These are phyloP conservation scores for Trichoderma semiorbis DNA, from an alignment of 2,329 filamentous ascomycete genomes.

Conservation along the genomic window DNA sequence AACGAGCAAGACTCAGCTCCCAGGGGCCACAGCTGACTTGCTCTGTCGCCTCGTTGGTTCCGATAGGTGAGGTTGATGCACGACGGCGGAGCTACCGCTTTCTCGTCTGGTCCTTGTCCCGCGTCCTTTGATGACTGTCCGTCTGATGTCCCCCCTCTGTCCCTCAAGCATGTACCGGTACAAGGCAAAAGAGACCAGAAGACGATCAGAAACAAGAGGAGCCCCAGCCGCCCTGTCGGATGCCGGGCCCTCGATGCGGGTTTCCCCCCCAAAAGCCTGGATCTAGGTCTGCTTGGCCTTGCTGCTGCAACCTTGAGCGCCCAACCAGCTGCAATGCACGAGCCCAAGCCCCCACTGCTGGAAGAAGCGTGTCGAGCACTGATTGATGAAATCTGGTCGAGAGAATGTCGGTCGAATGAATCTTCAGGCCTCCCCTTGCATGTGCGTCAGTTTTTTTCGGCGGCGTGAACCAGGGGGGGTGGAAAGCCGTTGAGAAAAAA, in stretches of 20 bases:
- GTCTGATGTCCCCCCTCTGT: not conserved
- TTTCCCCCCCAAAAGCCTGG: not conserved
- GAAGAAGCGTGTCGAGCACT: constrained; percentile 16
- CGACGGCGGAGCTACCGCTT: not conserved
- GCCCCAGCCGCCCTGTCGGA: constrained; percentile 7
- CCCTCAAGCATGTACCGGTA: not conserved
- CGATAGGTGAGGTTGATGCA: constrained; percentile 9
- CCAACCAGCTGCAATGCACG: constrained; percentile 9
- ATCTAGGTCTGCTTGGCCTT: not conserved
- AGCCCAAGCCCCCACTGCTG: constrained; percentile 12
- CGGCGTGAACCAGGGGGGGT: constrained; percentile 6
- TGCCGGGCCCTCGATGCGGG: constrained; percentile 5
- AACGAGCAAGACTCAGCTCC: not conserved
- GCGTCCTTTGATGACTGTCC: not conserved
- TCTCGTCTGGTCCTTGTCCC: not conserved
- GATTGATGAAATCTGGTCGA: constrained; percentile 10
- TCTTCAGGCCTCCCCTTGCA: constrained; percentile 11
- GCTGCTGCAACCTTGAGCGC: not conserved
- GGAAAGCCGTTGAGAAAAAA: not conserved
- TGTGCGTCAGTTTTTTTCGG: constrained; percentile 5
- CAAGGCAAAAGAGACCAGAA: not conserved
- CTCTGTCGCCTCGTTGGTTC: constrained; percentile 4
- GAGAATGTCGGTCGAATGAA: constrained; percentile 8
- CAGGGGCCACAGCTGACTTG: constrained; percentile 13
- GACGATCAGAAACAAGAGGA: not conserved